phyloP scores from a whole-genome alignment of 352 stramenopile species.

The Pythium dissimile region DNA sequence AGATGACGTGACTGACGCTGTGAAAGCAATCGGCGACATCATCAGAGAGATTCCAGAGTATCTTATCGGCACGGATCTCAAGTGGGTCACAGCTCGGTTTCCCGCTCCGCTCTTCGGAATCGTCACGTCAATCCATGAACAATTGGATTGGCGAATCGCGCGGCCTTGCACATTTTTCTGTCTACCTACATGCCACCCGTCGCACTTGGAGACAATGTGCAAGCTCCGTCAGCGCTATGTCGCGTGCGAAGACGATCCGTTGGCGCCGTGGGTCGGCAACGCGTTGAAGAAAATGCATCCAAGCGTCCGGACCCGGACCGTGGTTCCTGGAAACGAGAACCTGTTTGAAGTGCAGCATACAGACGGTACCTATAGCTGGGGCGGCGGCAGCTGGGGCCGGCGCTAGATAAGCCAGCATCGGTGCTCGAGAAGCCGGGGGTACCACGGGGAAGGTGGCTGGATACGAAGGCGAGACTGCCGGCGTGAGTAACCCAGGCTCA shows the following conservation, averaged over 20 bases:
- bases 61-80: background rate
- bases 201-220: conserved; percentile 60
- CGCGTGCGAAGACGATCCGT: conserved; percentile 31
- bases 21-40: background rate
- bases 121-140: background rate
- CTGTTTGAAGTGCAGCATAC: background rate
- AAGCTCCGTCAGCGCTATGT: conserved; percentile 62
- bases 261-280: background rate
- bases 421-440: no score
- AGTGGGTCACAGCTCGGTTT: background rate
- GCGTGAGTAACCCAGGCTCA: no score
- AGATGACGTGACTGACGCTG: background rate
- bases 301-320: conserved; percentile 8
- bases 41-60: background rate
- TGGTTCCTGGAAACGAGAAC: conserved; percentile 57
- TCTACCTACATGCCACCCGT: conserved; percentile 93
- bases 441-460: no score
- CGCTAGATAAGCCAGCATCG: no score
- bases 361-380: no score
- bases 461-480: no score
- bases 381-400: no score
- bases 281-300: conserved; percentile 14
- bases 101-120: background rate
- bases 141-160: background rate
- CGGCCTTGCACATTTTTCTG: conserved; percentile 31